Conservation (phyloP, 2,329 filamentous ascomycete species). For the Clonostachys rhizophaga region DNA sequence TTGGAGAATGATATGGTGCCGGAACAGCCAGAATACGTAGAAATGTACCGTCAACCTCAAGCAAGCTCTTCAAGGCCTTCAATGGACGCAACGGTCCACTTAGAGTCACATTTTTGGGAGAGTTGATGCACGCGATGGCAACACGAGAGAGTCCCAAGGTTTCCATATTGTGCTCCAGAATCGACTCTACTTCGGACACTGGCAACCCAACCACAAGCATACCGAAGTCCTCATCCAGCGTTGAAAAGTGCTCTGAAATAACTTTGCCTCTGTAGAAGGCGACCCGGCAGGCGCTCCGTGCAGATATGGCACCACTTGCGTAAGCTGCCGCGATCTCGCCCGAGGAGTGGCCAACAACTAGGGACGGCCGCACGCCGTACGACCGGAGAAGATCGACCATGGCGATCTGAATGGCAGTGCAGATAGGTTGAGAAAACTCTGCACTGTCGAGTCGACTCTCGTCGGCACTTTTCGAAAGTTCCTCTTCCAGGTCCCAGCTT, state of each 20-base stretch:
- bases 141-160: slow-evolving; percentile 3
- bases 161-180: background rate
- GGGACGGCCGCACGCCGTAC: slow-evolving; percentile 18
- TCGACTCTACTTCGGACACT: background rate
- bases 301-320: slow-evolving; percentile 28
- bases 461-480: background rate
- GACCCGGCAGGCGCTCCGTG: slow-evolving; percentile 9
- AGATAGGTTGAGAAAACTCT: slow-evolving; percentile 21
- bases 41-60: slow-evolving; percentile 15
- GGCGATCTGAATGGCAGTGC: slow-evolving; percentile 3
- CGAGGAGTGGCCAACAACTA: slow-evolving; percentile 28
- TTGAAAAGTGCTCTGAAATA: slow-evolving; percentile 13
- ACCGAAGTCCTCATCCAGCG: background rate
- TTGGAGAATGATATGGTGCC: slow-evolving; percentile 35
- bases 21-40: slow-evolving; percentile 20
- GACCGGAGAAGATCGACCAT: slow-evolving; percentile 26
- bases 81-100: slow-evolving; percentile 18
- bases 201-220: slow-evolving; percentile 35
- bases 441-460: slow-evolving; percentile 27
- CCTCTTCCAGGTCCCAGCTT: background rate
- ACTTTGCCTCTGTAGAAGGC: slow-evolving; percentile 25
- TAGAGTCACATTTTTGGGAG: slow-evolving; percentile 24
- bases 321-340: slow-evolving; percentile 34
- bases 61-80: background rate
- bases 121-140: slow-evolving; percentile 30